Base-by-base conservation (phyloP, 495 filamentous ascomycete genomes). In the Annulohypoxylon bovei region DNA sequence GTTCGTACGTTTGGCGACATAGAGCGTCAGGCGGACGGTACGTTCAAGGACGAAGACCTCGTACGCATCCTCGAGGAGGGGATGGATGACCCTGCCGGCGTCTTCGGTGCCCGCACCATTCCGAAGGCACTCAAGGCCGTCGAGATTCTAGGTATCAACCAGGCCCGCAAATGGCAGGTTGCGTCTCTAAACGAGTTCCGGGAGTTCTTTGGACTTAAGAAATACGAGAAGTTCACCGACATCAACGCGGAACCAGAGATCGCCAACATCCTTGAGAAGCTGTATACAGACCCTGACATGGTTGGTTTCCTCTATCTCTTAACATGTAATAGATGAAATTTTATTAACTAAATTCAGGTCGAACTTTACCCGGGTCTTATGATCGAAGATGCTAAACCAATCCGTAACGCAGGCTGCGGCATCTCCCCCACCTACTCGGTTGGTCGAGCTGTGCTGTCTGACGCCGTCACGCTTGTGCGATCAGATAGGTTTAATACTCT, bases 121-220 rank as follows among this genome's bases (percentile, higher is more conserved):
- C 93, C 93, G 0, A 83, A 85, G 35, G 83, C 91, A 20, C 82
- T 96, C 75, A 86, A 85, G 67, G 83, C 85, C 9, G 84, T 95
- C 22, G 93, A 96, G 72, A 85, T 93, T 23, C 83, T 95, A 0
- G 92, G 92, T 37, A 94, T 95, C 57, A 84, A 89, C 67, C 92
- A 96, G 70, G 88, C 89, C 1, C 89, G 93, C 6, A 82, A 86
- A 4, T 95, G 92, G 93, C 90, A 90, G 60, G 72, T 94, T 30
- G 90, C 89, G 6, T 89, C 90, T 3, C 78, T 95, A 46, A 96
- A 96, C 73, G 92, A 96, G 76, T 93, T 96, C 79, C 86, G 93
- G 27, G 79, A 88, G 50, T 93, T 90, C 79, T 93, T 94, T 77
- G 87, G 86, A 16, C 80, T 95, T 42, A 82, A 86, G 58, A 84